Base-by-base conservation (phyloP, 164 flowering plant genomes). In the Dillenia turbinata region DNA sequence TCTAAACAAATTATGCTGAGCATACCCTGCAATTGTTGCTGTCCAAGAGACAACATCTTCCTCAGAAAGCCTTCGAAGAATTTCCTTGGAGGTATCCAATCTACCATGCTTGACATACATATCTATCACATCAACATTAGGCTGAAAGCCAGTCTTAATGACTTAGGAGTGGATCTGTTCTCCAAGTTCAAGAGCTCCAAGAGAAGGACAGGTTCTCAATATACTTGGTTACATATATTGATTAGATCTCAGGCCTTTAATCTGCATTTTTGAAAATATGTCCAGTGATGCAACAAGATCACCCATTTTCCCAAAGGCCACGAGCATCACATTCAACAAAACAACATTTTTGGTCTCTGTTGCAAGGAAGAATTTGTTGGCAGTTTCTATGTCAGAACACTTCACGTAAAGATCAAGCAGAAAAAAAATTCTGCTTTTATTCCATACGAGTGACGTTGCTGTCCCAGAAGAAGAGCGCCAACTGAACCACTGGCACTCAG, bases 331-430 rank as follows among this genome's bases (percentile, higher is more conserved):
- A 26, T 26, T 26, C 33, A 1, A 26, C 33, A 26, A 26, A 26
- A 26, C 33, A 26, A 26, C 4, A 26, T 26, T 26, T 26, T 26
- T 26, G 33, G 33, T 26, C 33, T 26, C 33, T 26, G 33, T 26
- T 26, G 33, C 33, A 26, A 26, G 33, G 33, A 70, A 71, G 51
- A 74, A 69, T 51, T 67, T 66, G 52, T 65, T 64, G 10, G 77
- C 77, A 51, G 47, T 47, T 1, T 60, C 59, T 17, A 74, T 64
- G 12, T 56, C 45, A 40, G 71, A 71, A 57, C 64, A 69, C 64
- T 74, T 74, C 2, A 74, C 78, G 17, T 74, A 74, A 74, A 74
- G 70, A 53, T 74, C 78, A 33, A 74, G 70, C 12, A 74, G 63
- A 6, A 69, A 71, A 66, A 65, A 56, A 73, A 74, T 14, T 71